Conservation (phyloP, 1,284 basidiomycete genomes). For the Tilletia indica region DNA sequence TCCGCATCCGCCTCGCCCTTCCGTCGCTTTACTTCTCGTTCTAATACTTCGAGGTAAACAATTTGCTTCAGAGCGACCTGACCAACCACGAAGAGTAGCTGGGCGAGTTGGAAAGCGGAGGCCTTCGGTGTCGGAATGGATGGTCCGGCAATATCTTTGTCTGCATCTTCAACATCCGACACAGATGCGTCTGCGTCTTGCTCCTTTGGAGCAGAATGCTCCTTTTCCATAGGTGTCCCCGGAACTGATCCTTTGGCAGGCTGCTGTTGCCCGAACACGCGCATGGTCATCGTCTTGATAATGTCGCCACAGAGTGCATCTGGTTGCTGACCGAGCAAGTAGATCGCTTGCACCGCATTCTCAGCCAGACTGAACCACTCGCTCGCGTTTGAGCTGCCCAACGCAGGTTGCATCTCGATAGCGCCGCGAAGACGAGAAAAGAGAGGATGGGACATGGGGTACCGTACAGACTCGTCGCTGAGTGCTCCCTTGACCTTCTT, state of each 20-base stretch:
- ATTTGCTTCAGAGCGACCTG: slow-evolving; percentile 98
- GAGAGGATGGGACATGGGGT: slow-evolving; percentile 83
- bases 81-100: slow-evolving; percentile 88
- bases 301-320: slow-evolving; percentile 79
- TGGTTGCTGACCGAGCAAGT: slow-evolving; percentile 88
- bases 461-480: slow-evolving; percentile 77
- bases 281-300: slow-evolving; percentile 74
- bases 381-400: slow-evolving; percentile 26
- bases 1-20: slow-evolving; percentile 75
- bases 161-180: not conserved
- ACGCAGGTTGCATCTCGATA: slow-evolving; percentile 57
- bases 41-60: slow-evolving; percentile 93
- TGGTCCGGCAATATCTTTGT: not conserved
- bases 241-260: slow-evolving; percentile 19
- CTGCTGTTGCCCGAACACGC: slow-evolving; percentile 64
- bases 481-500: slow-evolving; percentile 90
- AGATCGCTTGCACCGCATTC: slow-evolving; percentile 93
- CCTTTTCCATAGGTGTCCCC: slow-evolving; percentile 15
- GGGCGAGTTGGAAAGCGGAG: slow-evolving; percentile 75
- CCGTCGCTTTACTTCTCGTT: slow-evolving; percentile 91
- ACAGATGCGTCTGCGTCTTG: not conserved
- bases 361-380: slow-evolving; percentile 84
- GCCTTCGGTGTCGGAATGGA: not conserved
- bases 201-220: not conserved
- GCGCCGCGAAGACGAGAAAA: slow-evolving; percentile 79